Conservation (phyloP, 495 filamentous ascomycete genomes). For the Xylaria curta region DNA sequence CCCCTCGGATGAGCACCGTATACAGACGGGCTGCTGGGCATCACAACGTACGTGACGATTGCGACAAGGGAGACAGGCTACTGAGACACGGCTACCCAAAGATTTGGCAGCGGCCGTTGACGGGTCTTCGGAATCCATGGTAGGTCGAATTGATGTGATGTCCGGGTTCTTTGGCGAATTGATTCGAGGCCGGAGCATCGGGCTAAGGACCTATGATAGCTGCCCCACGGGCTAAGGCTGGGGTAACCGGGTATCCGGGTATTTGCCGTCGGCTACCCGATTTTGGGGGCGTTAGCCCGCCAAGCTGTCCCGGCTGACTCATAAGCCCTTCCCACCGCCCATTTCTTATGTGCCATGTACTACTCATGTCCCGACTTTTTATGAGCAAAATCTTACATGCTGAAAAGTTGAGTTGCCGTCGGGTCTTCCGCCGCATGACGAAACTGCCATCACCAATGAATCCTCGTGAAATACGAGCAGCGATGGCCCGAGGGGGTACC, state of each 20-base stretch:
- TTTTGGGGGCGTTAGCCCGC: background rate
- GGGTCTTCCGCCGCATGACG: background rate
- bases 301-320: conserved; percentile 15
- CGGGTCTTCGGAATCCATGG: conserved; percentile 18
- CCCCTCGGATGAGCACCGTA: conserved; percentile 49
- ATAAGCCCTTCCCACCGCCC: background rate
- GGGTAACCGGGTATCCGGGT: conserved; percentile 15
- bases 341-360: background rate
- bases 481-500: conserved; percentile 18
- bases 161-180: background rate
- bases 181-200: background rate
- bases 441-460: background rate
- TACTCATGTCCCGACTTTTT: background rate
- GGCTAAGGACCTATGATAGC: background rate
- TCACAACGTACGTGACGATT: conserved; percentile 65
- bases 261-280: conserved; percentile 16
- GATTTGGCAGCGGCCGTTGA: conserved; percentile 31
- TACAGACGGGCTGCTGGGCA: conserved; percentile 52
- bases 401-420: conserved; percentile 9
- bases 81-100: conserved; percentile 45
- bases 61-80: conserved; percentile 63
- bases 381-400: background rate
- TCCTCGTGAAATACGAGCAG: background rate
- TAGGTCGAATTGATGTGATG: background rate
- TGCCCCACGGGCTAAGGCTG: background rate